phyloP scores from a whole-genome alignment of 768 basidiomycete genomes.

The Fistulinella prunicolor region DNA sequence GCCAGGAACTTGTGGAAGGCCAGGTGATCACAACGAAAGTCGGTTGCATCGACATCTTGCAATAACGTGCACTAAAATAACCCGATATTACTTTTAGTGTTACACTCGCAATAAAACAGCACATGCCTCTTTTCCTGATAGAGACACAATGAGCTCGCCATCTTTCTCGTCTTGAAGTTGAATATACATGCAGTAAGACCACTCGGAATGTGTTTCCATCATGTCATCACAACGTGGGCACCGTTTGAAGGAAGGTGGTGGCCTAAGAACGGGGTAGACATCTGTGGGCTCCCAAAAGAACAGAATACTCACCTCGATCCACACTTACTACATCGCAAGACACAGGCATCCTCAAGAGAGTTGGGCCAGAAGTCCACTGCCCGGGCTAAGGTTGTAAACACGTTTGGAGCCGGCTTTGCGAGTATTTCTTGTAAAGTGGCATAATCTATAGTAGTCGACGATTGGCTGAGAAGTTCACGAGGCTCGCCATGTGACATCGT shows the following conservation, averaged over 20 bases:
- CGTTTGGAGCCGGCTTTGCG: conserved; percentile 30
- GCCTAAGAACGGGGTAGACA: conserved; percentile 32
- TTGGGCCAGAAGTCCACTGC: conserved; percentile 57
- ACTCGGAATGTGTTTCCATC: conserved; percentile 47
- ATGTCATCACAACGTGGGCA: conserved; percentile 56
- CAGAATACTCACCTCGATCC: conserved; percentile 40
- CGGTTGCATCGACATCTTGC: conserved; percentile 41
- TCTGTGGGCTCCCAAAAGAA: neutral
- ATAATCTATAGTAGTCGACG: neutral
- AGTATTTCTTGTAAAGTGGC: conserved; percentile 40
- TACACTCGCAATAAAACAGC: neutral
- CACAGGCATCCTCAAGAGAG: conserved; percentile 44
- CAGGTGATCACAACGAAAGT: conserved; percentile 40
- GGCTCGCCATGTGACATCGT: conserved; percentile 3
- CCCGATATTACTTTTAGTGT: neutral
- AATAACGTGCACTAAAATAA: conserved; percentile 42
- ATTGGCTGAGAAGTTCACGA: neutral
- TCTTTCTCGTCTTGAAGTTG: conserved; percentile 50
- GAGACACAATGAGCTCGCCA: conserved; percentile 41
- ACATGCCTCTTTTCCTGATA: conserved; percentile 47
- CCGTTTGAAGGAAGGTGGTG: conserved; percentile 38
- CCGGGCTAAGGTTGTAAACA: conserved; percentile 46
- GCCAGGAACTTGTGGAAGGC: conserved; percentile 38
- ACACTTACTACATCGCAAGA: conserved; percentile 53
- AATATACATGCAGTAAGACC: conserved; percentile 49